These are phyloP conservation scores for Physaria fendleri DNA, from an alignment of 345 rosid genomes.

Conservation along the genomic window DNA sequence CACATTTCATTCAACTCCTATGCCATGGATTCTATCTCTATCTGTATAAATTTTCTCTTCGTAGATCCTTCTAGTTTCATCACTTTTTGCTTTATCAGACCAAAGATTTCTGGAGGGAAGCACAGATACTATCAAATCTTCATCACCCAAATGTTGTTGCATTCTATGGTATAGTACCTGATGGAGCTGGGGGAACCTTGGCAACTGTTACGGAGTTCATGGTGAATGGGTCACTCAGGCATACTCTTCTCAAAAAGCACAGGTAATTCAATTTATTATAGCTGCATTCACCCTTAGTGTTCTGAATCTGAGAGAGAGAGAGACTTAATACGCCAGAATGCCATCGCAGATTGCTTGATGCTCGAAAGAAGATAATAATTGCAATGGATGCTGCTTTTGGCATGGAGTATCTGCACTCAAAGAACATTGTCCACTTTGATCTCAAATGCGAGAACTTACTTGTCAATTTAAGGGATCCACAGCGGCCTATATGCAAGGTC, in stretches of 20 bases:
- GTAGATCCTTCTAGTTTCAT: too few relatives aligned
- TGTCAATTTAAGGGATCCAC: slow-evolving; percentile 58
- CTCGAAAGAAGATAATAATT: slow-evolving; percentile 44
- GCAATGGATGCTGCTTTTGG: slow-evolving; percentile 84
- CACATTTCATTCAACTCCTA: neutral
- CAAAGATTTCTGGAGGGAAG: slow-evolving; percentile 76
- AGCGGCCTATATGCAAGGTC: slow-evolving; percentile 70
- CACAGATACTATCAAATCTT: slow-evolving; percentile 66
- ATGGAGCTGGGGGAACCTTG: slow-evolving; percentile 60
- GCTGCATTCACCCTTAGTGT: neutral
- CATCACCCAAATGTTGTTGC: slow-evolving; percentile 79
- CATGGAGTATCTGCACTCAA: slow-evolving; percentile 69
- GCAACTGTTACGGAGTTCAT: slow-evolving; percentile 71
- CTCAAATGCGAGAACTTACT: slow-evolving; percentile 63
- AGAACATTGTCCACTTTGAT: slow-evolving; percentile 67
- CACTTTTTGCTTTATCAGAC: slow-evolving; percentile 29
- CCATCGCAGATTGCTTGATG: slow-evolving; percentile 45
- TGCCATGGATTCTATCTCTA: neutral
- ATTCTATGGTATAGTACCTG: slow-evolving; percentile 70
- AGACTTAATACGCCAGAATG: neutral
- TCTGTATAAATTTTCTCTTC: neutral
- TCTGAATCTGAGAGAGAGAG: neutral
- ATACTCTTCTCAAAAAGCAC: slow-evolving; percentile 52
- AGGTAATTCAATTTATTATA: slow-evolving; percentile 32
- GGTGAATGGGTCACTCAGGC: slow-evolving; percentile 77